A percentile compares a stretch with the other conserved stretches of the same genome.
These are phyloP conservation scores for Coemansia sp. DNA, from an alignment of 192 early-diverging fungal genomes.

Conservation along the genomic window DNA sequence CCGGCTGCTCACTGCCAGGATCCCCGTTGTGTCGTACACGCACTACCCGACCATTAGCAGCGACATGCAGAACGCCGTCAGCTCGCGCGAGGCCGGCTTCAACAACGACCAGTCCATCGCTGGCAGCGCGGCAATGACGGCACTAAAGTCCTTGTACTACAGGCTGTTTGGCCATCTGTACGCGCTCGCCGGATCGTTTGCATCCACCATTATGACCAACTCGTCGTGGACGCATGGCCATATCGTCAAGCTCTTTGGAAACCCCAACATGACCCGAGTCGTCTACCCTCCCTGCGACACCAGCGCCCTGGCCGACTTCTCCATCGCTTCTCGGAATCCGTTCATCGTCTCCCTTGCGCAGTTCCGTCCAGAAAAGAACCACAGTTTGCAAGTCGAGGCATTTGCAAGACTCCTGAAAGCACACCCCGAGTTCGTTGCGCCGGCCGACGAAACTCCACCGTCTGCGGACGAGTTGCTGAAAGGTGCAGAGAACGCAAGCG, in stretches of 20 bases:
- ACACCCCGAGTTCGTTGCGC: conserved; percentile 57
- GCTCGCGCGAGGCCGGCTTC: conserved; percentile 58
- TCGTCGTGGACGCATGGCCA: conserved; percentile 94
- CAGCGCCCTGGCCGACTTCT: conserved; percentile 56
- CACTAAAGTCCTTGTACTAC: conserved; percentile 67
- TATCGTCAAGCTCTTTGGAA: conserved; percentile 80
- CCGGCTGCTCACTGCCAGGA: conserved; percentile 57
- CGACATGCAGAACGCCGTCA: conserved; percentile 82
- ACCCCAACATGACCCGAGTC: conserved; percentile 58
- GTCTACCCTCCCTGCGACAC: conserved; percentile 97
- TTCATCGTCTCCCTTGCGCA: conserved; percentile 89
- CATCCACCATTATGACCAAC: conserved; percentile 89
- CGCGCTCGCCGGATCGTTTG: conserved; percentile 71
- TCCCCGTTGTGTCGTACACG: conserved; percentile 76
- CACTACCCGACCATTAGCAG: conserved; percentile 96
- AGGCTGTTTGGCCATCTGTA: conserved; percentile 73
- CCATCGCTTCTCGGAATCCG: conserved; percentile 57
- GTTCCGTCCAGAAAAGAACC: conserved; percentile 96
- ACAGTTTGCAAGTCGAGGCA: conserved; percentile 75
- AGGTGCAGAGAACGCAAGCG: not conserved
- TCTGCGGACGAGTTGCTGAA: not conserved
- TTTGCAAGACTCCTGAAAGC: conserved; percentile 63
- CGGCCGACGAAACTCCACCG: conserved; percentile 16
- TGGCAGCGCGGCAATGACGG: conserved; percentile 46
- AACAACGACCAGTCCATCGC: conserved; percentile 68